A percentile compares a stretch with the other conserved stretches of the same genome.
Conservation (phyloP, 495 filamentous ascomycete genomes). For the Hamigera avellanea region DNA sequence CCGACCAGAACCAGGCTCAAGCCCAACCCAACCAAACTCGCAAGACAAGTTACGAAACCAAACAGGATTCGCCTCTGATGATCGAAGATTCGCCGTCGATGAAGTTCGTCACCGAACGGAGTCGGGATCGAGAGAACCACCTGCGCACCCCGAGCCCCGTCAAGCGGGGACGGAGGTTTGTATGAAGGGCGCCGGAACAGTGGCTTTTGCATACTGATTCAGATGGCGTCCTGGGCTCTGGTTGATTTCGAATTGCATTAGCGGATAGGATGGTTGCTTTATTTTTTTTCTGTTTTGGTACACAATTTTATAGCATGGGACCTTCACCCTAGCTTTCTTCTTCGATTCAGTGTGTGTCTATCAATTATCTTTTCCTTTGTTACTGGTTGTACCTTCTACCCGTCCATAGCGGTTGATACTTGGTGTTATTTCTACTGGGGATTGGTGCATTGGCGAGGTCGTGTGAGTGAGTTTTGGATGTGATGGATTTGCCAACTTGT, state of each 20-base stretch:
- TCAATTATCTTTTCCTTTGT: too few relatives aligned
- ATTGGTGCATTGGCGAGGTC: too few relatives aligned
- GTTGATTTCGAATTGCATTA: constrained; percentile 2
- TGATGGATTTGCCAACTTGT: too few relatives aligned
- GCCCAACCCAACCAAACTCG: neutral
- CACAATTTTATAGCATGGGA: too few relatives aligned
- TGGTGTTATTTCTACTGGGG: too few relatives aligned
- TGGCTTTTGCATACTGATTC: constrained; percentile 4
- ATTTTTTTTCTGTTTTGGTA: neutral
- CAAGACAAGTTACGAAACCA: constrained; percentile 5
- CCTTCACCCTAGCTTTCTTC: too few relatives aligned
- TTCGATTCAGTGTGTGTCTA: too few relatives aligned
- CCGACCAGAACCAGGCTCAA: constrained; percentile 7
- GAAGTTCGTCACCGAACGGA: constrained; percentile 24
- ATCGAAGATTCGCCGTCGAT: constrained; percentile 21
- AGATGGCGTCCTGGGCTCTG: constrained; percentile 4
- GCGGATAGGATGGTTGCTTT: neutral
- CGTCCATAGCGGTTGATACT: too few relatives aligned
- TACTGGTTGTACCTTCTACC: too few relatives aligned
- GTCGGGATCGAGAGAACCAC: constrained; percentile 23
- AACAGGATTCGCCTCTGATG: constrained; percentile 20
- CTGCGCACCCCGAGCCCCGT: constrained; percentile 29
- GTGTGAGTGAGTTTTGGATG: too few relatives aligned
- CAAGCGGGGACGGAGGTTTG: constrained; percentile 22
- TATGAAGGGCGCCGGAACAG: constrained; percentile 8